Evolutionary conservation across 1,284 basidiomycete species (phyloP).

Genomic region (Cryptococcus sp.): DNA sequence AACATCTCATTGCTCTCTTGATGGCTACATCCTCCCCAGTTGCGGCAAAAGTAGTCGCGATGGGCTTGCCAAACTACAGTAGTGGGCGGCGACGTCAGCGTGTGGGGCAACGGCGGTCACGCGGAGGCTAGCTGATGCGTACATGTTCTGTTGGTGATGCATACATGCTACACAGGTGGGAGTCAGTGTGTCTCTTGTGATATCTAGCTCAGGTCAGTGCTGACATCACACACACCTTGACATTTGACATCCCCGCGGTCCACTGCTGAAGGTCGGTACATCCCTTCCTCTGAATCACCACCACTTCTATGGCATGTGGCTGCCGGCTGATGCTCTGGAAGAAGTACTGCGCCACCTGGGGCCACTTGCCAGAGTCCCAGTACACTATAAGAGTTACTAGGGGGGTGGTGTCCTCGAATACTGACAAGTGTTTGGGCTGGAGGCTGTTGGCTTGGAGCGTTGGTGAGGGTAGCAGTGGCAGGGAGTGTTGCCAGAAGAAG

Average conservation of each 20-base stretch:
- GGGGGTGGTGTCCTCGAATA: conserved; percentile 1
- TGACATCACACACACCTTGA: conserved; percentile 4
- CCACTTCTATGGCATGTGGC: conserved; percentile 9
- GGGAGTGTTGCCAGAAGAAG: too few species aligned
- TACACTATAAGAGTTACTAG: conserved; percentile 4
- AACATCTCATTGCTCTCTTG: conserved; percentile 4
- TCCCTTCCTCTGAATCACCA: conserved; percentile 12
- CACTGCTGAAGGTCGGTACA: conserved; percentile 5
- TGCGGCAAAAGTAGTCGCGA: conserved; percentile 14
- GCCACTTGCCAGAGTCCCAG: not conserved
- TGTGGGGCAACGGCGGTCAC: too few species aligned
- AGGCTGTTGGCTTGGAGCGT: too few species aligned
- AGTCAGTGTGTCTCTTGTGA: not conserved
- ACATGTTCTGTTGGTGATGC: conserved; percentile 2
- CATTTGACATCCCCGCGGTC: conserved; percentile 8
- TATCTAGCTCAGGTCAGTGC: not conserved
- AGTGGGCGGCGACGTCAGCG: not conserved
- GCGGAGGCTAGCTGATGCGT: too few species aligned
- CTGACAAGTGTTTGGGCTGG: too few species aligned
- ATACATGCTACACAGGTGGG: conserved; percentile 1
- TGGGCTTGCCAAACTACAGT: conserved; percentile 16
- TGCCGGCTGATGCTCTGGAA: conserved; percentile 13
- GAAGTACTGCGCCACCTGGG: conserved; percentile 7
- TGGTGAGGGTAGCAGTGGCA: too few species aligned
- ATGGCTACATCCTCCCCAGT: conserved; percentile 14